Base-by-base conservation (phyloP, 108 stramenopile genomes). In the Pseudonitzschia multistriata region DNA sequence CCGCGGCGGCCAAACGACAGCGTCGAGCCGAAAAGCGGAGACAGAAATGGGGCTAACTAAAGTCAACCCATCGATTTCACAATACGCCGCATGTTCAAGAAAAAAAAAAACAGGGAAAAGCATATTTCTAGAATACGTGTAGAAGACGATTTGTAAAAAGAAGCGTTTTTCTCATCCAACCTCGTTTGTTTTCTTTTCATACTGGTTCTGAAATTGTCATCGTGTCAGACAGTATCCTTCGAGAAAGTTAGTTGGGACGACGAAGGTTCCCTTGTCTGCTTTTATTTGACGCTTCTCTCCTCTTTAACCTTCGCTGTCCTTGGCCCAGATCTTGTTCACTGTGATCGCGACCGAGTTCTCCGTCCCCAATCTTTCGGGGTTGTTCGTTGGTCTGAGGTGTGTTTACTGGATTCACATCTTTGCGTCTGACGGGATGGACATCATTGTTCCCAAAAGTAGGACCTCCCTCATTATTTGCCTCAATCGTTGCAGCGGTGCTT, bases 1-100 rank as follows among this genome's bases (percentile, higher is more conserved):
- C 5, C 48, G 40, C 34, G 81, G 63, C 25, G 80, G 57, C 31
- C 31, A 59, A 72, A 42, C 67, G 76, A 71, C 68, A 82, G 37
- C 82, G 77, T 24, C 81, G 84, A 29, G 81, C 84, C 21, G 81
- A 85, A 54, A 73, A 74, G 54, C 71, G 84, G 10, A 60, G 72
- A 48, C 75, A 80, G 62, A 85, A 85, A 31, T 78, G 81, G 79
- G 57, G 55, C 6, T 74, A 67, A 59, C n/a, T n/a, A n/a, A n/a
- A n/a, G n/a, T n/a, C n/a, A n/a, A n/a, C n/a, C n/a, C n/a, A n/a
- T n/a, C n/a, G n/a, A n/a, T n/a, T n/a, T n/a, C n/a, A n/a, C n/a
- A n/a, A n/a, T n/a, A n/a, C n/a, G n/a, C n/a, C n/a, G n/a, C n/a
- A n/a, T n/a, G n/a, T n/a, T n/a, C n/a, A n/a, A n/a, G n/a, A n/a